Evolutionary conservation across 176 grass and related monocot species (phyloP).

Genomic region (Ensete ventricosum): DNA sequence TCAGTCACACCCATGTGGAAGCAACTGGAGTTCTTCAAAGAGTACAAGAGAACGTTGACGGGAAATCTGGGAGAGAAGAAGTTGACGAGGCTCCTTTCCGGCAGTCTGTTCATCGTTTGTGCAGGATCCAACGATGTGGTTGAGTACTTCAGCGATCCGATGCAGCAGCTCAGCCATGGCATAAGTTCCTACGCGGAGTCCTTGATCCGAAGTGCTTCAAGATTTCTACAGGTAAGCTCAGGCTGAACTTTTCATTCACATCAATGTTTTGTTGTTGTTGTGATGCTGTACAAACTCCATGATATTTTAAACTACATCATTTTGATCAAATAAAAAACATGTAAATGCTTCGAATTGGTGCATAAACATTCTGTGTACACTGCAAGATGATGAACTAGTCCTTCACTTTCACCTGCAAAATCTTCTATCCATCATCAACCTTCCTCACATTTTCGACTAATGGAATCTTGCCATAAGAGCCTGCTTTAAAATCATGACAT

Average conservation of each 20-base stretch:
- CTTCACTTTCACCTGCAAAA: too few relatives aligned
- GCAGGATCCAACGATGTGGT: conserved; percentile 50
- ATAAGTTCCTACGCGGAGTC: conserved; percentile 6
- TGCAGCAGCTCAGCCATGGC: conserved; percentile 10
- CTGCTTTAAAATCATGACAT: too few relatives aligned
- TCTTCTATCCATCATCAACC: too few relatives aligned
- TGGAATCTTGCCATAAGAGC: too few relatives aligned
- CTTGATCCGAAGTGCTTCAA: neutral
- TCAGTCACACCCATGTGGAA: conserved; percentile 47
- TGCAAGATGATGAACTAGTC: too few relatives aligned
- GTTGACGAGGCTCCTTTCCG: conserved; percentile 20
- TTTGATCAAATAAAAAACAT: too few relatives aligned
- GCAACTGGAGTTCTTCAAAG: conserved; percentile 59
- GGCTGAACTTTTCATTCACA: neutral
- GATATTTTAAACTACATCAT: too few relatives aligned
- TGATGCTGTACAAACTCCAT: too few relatives aligned
- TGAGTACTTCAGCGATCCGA: conserved; percentile 33
- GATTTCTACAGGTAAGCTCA: neutral
- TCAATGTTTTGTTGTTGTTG: neutral
- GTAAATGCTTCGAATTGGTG: too few relatives aligned
- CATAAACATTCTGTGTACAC: too few relatives aligned
- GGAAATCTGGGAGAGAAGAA: conserved; percentile 25
- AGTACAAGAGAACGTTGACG: conserved; percentile 45
- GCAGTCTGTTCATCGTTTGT: conserved; percentile 56
- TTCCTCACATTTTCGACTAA: too few relatives aligned